Percentiles rank a stretch among this genome's conserved stretches.
Conservation (phyloP, 139 green algal species). For the Chlorella sp. region DNA sequence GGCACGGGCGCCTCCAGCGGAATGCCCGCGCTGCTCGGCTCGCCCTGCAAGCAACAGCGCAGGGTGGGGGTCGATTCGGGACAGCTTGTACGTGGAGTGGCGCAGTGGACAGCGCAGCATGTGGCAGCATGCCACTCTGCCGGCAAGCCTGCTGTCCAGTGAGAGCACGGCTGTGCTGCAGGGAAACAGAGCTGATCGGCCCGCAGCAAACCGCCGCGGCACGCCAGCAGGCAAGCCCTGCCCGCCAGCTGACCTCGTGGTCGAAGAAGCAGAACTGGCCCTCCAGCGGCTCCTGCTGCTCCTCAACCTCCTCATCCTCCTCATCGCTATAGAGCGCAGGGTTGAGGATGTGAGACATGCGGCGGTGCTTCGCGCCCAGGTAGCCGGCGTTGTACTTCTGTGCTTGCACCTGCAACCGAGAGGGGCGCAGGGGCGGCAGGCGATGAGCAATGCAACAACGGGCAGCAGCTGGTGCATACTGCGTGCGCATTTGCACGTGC, state of each 20-base stretch:
- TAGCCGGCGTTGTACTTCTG: conserved; percentile 79
- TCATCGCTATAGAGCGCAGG: not conserved
- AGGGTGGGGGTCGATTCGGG: too few species aligned
- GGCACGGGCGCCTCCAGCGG: conserved; percentile 28
- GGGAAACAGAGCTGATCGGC: too few species aligned
- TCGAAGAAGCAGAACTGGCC: conserved; percentile 20
- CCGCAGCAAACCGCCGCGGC: too few species aligned
- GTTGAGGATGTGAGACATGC: conserved; percentile 60
- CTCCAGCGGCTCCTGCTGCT: not conserved
- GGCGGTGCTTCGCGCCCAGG: conserved; percentile 58
- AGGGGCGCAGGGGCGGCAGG: too few species aligned
- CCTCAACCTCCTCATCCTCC: not conserved
- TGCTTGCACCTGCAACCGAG: conserved; percentile 61
- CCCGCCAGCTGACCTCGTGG: conserved; percentile 5
- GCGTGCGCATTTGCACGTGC: too few species aligned
- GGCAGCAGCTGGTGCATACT: too few species aligned
- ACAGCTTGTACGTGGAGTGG: too few species aligned
- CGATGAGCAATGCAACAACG: too few species aligned
- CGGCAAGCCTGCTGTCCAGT: too few species aligned
- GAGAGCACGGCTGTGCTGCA: too few species aligned
- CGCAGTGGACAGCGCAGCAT: too few species aligned
- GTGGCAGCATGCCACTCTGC: not conserved
- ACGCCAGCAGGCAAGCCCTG: too few species aligned
- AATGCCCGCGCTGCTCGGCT: conserved; percentile 54
- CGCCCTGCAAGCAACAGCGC: conserved; percentile 46